Percentiles rank a stretch among this genome's conserved stretches.
Conservation (phyloP, 495 filamentous ascomycete species). For the Collariella sp. region DNA sequence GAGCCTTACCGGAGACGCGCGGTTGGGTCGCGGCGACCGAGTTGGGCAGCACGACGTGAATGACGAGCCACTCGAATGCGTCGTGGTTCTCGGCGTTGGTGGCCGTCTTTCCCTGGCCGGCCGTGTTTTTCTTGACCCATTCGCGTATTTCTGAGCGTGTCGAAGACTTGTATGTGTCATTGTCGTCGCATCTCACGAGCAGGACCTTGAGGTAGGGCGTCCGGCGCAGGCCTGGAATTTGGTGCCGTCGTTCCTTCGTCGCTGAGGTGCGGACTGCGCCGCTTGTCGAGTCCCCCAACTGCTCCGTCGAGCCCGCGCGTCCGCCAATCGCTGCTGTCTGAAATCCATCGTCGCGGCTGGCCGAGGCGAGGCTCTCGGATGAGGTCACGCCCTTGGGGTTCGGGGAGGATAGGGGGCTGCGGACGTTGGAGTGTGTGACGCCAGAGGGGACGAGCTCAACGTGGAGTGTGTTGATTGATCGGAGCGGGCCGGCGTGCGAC, state of each 20-base stretch:
- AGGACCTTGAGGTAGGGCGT: slow-evolving; percentile 92
- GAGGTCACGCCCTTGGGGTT: slow-evolving; percentile 26
- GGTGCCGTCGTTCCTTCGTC: slow-evolving; percentile 63
- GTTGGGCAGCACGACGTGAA: slow-evolving; percentile 81
- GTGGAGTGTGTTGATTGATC: slow-evolving; percentile 86
- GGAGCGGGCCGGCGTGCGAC: slow-evolving; percentile 77
- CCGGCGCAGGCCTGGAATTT: slow-evolving; percentile 87
- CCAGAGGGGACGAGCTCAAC: slow-evolving; percentile 67
- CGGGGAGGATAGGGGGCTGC: slow-evolving; percentile 34
- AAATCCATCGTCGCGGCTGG: slow-evolving; percentile 43
- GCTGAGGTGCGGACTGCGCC: slow-evolving; percentile 17
- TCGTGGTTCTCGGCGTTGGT: slow-evolving; percentile 69
- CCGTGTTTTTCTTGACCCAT: slow-evolving; percentile 76
- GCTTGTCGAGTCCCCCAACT: slow-evolving; percentile 22
- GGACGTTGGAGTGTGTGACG: slow-evolving; percentile 26
- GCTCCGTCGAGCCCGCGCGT: slow-evolving; percentile 25
- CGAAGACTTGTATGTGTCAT: slow-evolving; percentile 78
- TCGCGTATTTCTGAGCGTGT: slow-evolving; percentile 72
- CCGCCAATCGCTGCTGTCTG: slow-evolving; percentile 34
- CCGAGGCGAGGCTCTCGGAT: slow-evolving; percentile 33
- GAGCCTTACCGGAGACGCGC: slow-evolving; percentile 34
- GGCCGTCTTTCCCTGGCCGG: slow-evolving; percentile 39
- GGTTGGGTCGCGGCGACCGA: slow-evolving; percentile 67
- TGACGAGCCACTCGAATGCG: slow-evolving; percentile 92
- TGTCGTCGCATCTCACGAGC: slow-evolving; percentile 85